Evolutionary conservation across 2,329 filamentous ascomycete species (phyloP).

Genomic region (Clarireedia hainanense): DNA sequence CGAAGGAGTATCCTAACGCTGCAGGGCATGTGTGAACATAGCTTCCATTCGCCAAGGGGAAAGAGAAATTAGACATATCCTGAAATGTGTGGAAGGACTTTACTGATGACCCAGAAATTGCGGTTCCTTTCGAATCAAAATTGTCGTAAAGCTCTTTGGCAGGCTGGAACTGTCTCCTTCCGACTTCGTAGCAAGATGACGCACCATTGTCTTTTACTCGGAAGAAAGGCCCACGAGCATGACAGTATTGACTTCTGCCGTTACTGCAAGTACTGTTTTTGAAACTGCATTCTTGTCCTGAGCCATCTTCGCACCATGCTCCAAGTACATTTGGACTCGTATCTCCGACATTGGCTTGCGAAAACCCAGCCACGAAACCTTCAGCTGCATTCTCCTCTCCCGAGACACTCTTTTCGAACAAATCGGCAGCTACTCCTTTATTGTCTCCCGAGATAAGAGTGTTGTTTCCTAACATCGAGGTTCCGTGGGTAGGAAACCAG

Average conservation of each 20-base stretch:
- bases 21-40: constrained; percentile 71
- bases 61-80: constrained; percentile 69
- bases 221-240: constrained; percentile 66
- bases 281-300: constrained; percentile 61
- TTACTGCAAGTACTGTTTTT: constrained; percentile 77
- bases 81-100: constrained; percentile 81
- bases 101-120: constrained; percentile 57
- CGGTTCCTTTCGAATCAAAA: constrained; percentile 34
- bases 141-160: constrained; percentile 53
- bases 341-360: constrained; percentile 85
- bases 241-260: constrained; percentile 62
- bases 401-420: constrained; percentile 66
- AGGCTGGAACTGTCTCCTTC: constrained; percentile 59
- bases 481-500: constrained; percentile 91
- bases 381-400: constrained; percentile 47
- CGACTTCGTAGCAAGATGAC: constrained; percentile 69
- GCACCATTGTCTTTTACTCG: constrained; percentile 61
- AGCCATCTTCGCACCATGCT: constrained; percentile 82
- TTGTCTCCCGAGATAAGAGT: constrained; percentile 91
- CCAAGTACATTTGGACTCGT: constrained; percentile 83
- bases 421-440: constrained; percentile 82
- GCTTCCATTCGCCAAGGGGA: constrained; percentile 65
- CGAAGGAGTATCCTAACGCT: constrained; percentile 85
- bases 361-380: constrained; percentile 83
- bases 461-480: constrained; percentile 85